Base-by-base conservation (phyloP, 169 alveolate species). In the Hammondia hammondi region DNA sequence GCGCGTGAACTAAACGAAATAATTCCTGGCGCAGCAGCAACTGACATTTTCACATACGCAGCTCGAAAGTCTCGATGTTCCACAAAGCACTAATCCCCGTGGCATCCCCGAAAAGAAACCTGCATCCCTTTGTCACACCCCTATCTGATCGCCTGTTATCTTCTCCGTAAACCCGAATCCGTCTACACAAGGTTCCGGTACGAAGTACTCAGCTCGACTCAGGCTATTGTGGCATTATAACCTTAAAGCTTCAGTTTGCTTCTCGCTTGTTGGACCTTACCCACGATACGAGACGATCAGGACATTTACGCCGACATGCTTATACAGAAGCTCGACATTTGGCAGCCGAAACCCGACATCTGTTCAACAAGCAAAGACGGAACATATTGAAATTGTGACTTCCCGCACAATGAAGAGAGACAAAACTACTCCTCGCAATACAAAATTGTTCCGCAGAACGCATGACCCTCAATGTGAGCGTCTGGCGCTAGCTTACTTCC, bases 201-300 rank as follows among this genome's bases (percentile, higher is more conserved):
- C 61, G 61, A 7, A 52, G 61, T 52, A 52, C 61, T 10, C 19
- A 52, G 61, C 10, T 10, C 19, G 61, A 7, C 61, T 52, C 61
- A 52, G 61, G 61, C 19, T 2, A 4, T 52, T 52, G 9, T 52
- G 61, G 10, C 19, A 52, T 14, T 4, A 14, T 52, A 52, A 14
- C 5, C 61, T 52, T 52, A 7, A 52, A 52, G 61, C 19, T 7
- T 52, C 19, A 14, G 61, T 52, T 52, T 21, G 81, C 81, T 71
- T 24, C 73, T 52, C 61, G 61, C 19, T 14, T 73, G 19, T 73
- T 17, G 7, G n/a, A 9, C 56, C 94, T 52, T 77, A 94, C 96
- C 96, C 96, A 29, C 96, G 89, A 17, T 94, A 94, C 17, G 94
- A 89, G 37, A 94, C 90, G 56, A 90, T 72, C n/a, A 94, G 90